phyloP scores from a whole-genome alignment of 2,329 filamentous ascomycete genomes.

The Metarhizium rileyi region DNA sequence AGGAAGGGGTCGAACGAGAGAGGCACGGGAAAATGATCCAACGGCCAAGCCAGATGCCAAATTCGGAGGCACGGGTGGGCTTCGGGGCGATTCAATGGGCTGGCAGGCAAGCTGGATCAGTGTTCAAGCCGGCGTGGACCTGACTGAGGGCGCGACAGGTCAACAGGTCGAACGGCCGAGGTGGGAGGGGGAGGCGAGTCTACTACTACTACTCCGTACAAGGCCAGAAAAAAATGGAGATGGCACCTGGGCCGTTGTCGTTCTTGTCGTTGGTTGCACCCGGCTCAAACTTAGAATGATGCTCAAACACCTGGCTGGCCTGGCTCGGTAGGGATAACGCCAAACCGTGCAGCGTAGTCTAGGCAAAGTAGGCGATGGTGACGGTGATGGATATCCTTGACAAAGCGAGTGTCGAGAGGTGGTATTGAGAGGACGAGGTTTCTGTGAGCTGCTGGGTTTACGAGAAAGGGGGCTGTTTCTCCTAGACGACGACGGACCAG shows the following conservation, averaged over 20 bases:
- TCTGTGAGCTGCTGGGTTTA: not conserved
- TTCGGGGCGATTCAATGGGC: not conserved
- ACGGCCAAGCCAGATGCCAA: conserved; percentile 3
- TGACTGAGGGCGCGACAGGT: not conserved
- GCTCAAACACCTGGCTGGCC: not conserved
- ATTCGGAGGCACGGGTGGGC: no score
- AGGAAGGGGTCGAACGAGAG: not conserved
- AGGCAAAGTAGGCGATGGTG: no score
- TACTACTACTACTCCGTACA: not conserved
- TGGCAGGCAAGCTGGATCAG: conserved; percentile 2
- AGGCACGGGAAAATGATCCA: conserved; percentile 2
- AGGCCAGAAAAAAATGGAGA: not conserved
- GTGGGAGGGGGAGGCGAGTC: not conserved
- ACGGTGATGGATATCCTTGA: not conserved
- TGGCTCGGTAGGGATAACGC: not conserved
- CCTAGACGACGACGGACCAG: not conserved
- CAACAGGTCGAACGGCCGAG: not conserved
- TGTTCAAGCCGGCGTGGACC: conserved; percentile 1
- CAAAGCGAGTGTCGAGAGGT: not conserved
- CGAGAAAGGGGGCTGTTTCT: not conserved
- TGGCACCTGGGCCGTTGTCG: not conserved
- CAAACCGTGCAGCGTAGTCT: no score
- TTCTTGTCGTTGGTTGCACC: not conserved
- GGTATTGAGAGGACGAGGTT: not conserved
- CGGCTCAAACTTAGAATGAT: not conserved